Percentiles rank a stretch among this genome's conserved stretches.
These are phyloP conservation scores for Stephanodiscus minutulus DNA, from an alignment of 108 stramenopile species.

Conservation along the genomic window DNA sequence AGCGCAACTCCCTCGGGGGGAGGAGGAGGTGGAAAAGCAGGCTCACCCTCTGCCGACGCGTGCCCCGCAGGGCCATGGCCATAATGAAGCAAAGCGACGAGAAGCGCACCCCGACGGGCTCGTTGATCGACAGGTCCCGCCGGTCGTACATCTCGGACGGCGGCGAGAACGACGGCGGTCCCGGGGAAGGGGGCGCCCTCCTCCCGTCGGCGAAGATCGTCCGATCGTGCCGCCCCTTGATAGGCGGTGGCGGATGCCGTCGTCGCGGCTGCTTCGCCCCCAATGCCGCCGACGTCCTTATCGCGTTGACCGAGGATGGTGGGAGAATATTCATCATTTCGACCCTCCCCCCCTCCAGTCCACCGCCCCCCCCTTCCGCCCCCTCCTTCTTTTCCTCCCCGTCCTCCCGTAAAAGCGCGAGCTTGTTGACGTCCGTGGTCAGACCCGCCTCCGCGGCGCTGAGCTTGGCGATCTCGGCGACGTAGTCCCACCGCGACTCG, in stretches of 20 bases:
- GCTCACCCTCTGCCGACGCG: slow-evolving; percentile 67
- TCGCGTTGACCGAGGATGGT: no score
- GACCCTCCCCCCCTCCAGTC: no score
- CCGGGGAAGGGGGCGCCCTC: slow-evolving; percentile 17
- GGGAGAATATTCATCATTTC: no score
- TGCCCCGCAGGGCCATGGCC: slow-evolving; percentile 69
- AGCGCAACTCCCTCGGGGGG: slow-evolving; percentile 52
- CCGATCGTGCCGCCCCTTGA: neutral
- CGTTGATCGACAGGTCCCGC: slow-evolving; percentile 22
- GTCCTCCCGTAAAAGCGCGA: slow-evolving; percentile 7
- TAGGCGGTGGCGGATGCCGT: neutral
- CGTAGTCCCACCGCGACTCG: slow-evolving; percentile 70
- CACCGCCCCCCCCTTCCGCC: neutral
- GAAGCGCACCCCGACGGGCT: slow-evolving; percentile 61
- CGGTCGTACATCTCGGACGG: slow-evolving; percentile 38
- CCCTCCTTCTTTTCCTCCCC: neutral
- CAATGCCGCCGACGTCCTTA: neutral
- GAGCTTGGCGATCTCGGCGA: slow-evolving; percentile 55
- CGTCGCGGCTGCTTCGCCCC: neutral
- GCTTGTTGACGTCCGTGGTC: slow-evolving; percentile 73
- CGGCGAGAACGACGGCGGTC: slow-evolving; percentile 26
- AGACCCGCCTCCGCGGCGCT: slow-evolving; percentile 59
- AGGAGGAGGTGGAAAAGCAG: slow-evolving; percentile 74
- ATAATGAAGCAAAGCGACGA: slow-evolving; percentile 58
- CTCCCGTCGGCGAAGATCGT: neutral